A percentile compares a stretch with the other conserved stretches of the same genome.
Conservation (phyloP, 1,139 yeast species). For the Petasospora rhodanensis region DNA sequence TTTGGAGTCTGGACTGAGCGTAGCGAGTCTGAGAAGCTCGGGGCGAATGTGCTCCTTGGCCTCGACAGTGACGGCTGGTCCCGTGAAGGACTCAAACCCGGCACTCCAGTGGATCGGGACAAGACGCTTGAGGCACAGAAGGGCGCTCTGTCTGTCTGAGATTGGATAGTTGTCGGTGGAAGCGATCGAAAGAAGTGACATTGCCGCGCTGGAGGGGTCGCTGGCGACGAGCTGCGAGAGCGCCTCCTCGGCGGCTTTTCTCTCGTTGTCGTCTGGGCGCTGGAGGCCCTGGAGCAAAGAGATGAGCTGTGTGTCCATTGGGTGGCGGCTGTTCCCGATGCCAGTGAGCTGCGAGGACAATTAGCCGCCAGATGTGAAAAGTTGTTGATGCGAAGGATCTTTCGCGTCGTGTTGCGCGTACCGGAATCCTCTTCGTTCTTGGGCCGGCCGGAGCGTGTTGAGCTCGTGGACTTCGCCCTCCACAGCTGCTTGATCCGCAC, state of each 20-base stretch:
- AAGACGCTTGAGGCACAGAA: constrained; percentile 63
- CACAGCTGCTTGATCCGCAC: no score
- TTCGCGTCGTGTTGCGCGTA: no score
- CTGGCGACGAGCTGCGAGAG: constrained; percentile 25
- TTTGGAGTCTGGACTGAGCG: constrained; percentile 50
- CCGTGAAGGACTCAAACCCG: constrained; percentile 72
- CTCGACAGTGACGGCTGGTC: constrained; percentile 56
- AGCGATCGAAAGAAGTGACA: constrained; percentile 27
- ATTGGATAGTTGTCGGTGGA: constrained; percentile 11
- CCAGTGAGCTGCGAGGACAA: no score
- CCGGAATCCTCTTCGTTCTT: no score
- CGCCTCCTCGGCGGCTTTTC: constrained; percentile 30
- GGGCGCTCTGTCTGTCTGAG: constrained; percentile 54
- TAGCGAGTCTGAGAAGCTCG: constrained; percentile 48
- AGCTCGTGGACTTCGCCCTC: no score
- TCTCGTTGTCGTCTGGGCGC: constrained; percentile 28
- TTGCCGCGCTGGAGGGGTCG: constrained; percentile 30
- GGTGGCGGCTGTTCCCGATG: no score
- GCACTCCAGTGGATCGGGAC: constrained; percentile 82
- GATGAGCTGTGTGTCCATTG: constrained; percentile 8
- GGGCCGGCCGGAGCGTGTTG: no score
- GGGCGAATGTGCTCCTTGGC: constrained; percentile 48
- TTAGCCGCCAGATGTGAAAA: no score
- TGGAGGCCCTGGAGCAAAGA: constrained; percentile 23
- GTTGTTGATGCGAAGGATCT: no score